A percentile compares a stretch with the other conserved stretches of the same genome.
Conservation (phyloP, 2,329 filamentous ascomycete species). For the Capronia epimyces region DNA sequence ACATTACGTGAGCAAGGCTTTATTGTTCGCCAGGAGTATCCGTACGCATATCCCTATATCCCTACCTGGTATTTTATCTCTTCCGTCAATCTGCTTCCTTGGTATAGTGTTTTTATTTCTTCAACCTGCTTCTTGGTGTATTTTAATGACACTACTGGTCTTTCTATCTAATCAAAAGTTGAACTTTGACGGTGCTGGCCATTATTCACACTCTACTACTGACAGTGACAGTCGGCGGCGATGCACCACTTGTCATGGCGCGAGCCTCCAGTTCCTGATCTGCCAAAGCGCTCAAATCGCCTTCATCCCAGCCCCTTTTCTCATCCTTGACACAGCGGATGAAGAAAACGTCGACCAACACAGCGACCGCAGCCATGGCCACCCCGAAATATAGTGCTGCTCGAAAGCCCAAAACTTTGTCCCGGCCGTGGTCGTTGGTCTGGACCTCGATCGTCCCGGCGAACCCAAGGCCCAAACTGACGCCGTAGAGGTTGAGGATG, state of each 20-base stretch:
- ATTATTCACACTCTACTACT: neutral
- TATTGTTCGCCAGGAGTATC: too few species aligned
- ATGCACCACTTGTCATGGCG: neutral
- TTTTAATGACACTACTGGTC: too few species aligned
- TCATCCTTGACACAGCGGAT: neutral
- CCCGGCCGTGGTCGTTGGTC: neutral
- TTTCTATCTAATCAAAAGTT: too few species aligned
- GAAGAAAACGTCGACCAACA: neutral
- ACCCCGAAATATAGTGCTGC: slow-evolving; percentile 1
- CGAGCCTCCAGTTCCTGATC: slow-evolving; percentile 1
- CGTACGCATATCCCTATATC: too few species aligned
- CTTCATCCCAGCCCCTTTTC: neutral
- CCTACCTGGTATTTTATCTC: neutral
- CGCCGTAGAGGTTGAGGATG: slow-evolving; percentile 42
- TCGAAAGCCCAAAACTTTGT: neutral
- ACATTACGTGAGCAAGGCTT: neutral
- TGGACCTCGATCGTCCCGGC: slow-evolving; percentile 38
- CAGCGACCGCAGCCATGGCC: neutral
- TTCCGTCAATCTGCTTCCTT: too few species aligned
- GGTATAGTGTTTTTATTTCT: neutral
- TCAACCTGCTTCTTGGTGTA: neutral
- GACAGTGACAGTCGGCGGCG: neutral
- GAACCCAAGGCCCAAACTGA: slow-evolving; percentile 42
- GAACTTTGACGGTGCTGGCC: too few species aligned
- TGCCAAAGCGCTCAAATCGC: neutral